A percentile compares a stretch with the other conserved stretches of the same genome.
These are phyloP conservation scores for Linnemannia hyalina DNA, from an alignment of 192 early-diverging fungal species.

Conservation along the genomic window DNA sequence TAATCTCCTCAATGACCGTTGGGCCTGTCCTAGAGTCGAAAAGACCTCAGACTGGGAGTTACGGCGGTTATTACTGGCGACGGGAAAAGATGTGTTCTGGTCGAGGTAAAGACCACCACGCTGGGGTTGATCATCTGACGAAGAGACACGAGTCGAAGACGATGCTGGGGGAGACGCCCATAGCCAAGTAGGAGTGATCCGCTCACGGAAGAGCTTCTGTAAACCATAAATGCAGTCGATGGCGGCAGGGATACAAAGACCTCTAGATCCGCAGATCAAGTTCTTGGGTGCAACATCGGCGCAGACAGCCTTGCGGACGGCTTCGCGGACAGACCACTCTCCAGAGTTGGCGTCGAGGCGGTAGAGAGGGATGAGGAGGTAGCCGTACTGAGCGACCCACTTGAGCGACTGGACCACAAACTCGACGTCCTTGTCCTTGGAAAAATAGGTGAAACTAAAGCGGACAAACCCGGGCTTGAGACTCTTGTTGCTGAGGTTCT, in stretches of 20 bases:
- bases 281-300: conserved; percentile 2
- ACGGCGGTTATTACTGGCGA: not conserved
- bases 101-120: not conserved
- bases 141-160: not conserved
- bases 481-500: conserved; percentile 13
- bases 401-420: conserved; percentile 54
- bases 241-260: conserved; percentile 28
- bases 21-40: not conserved
- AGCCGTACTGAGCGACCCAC: conserved; percentile 54
- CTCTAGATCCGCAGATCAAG: not conserved
- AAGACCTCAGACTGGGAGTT: not conserved
- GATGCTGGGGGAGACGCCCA: not conserved
- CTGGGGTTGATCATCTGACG: not conserved
- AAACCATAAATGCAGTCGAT: conserved; percentile 37
- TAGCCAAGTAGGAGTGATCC: not conserved
- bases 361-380: conserved; percentile 48
- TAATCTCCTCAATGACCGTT: not conserved
- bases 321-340: conserved; percentile 35
- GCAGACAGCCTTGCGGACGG: not conserved
- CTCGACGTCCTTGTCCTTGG: conserved; percentile 54
- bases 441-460: conserved; percentile 58
- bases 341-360: conserved; percentile 23
- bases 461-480: conserved; percentile 56
- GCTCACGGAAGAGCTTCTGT: conserved; percentile 22
- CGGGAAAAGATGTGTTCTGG: not conserved